Base-by-base conservation (phyloP, 306 rosid genomes). In the Vigna trinervia region DNA sequence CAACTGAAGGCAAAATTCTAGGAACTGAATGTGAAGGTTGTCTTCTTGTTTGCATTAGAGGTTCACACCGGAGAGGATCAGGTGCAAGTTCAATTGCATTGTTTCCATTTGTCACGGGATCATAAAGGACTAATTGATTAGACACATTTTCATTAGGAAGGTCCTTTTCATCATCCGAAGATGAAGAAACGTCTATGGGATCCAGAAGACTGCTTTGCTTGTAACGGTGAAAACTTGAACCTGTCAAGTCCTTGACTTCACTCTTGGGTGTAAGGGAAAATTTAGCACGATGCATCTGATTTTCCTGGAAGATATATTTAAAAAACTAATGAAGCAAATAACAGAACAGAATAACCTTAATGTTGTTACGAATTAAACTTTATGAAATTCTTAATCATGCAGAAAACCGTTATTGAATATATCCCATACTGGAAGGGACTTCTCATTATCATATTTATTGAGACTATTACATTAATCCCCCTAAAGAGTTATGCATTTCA, bases 41-140 rank as follows among this genome's bases (percentile, higher is more conserved):
- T 45, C 39, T 82, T 73, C 76, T 72, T 3, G 67, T 75, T 51
- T 41, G 43, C 12, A 68, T 17, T 15, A 76, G 81, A 52, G 79
- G 84, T 41, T 36, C 80, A 50, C 52, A 79, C 30, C 8, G 76
- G 71, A 75, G 41, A 34, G 89, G 89, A 64, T 78, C 62, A 10
- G 96, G 80, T 39, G 38, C 50, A 75, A 84, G 78, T 78, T 82
- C 84, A 1, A 78, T 62, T 41, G 73, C 47, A 68, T 8, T 78
- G 76, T 81, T 47, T 60, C 81, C 87, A 79, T 79, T 72, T 43
- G 82, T 84, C 50, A 4, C 67, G 13, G 92, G 91, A 56, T 90
- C 83, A 71, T 90, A 90, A n/a, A 92, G 86, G 83, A 92, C 94
- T 75, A 95, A 70, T 78, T 90, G 89, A n/a, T 83, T 87, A 28